Evolutionary conservation across 805 yeast genomes (phyloP).

Genomic region (Sugiyamaella smithiae): DNA sequence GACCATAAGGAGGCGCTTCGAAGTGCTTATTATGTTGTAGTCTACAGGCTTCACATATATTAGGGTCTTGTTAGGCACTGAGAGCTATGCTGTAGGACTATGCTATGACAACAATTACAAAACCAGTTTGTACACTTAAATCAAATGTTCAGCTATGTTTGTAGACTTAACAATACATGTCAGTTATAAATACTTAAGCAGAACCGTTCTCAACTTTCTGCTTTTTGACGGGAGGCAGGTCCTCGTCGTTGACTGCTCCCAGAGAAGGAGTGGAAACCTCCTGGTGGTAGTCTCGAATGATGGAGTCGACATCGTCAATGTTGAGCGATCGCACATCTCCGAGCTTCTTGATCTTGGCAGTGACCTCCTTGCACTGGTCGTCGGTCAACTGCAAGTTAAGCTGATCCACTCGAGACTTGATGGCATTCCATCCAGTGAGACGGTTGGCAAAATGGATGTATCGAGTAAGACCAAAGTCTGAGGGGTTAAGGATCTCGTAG

Average conservation of each 20-base stretch:
- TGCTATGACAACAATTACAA: no score
- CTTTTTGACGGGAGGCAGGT: constrained; percentile 30
- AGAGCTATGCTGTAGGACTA: no score
- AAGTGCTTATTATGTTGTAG: no score
- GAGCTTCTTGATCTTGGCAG: constrained; percentile 84
- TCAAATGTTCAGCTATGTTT: no score
- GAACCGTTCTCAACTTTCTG: constrained; percentile 27
- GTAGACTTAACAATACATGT: no score
- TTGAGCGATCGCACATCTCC: constrained; percentile 94
- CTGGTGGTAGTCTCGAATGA: constrained; percentile 89
- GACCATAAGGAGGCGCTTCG: no score
- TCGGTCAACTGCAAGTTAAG: constrained; percentile 85
- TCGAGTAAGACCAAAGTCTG: constrained; percentile 93
- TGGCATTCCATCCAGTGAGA: constrained; percentile 98
- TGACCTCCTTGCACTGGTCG: constrained; percentile 92
- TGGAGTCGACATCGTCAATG: constrained; percentile 96
- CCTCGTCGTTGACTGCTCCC: constrained; percentile 20
- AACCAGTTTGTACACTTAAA: no score
- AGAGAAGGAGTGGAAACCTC: constrained; percentile 39
- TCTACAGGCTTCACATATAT: no score
- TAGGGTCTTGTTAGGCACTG: no score
- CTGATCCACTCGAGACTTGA: constrained; percentile 97
- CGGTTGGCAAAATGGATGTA: constrained; percentile 98
- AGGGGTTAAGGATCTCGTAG: constrained; percentile 93
- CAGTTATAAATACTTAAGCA: no score